A percentile compares a stretch with the other conserved stretches of the same genome.
These are phyloP conservation scores for Phytophthora fragariaefolia DNA, from an alignment of 352 stramenopile species.

Conservation along the genomic window DNA sequence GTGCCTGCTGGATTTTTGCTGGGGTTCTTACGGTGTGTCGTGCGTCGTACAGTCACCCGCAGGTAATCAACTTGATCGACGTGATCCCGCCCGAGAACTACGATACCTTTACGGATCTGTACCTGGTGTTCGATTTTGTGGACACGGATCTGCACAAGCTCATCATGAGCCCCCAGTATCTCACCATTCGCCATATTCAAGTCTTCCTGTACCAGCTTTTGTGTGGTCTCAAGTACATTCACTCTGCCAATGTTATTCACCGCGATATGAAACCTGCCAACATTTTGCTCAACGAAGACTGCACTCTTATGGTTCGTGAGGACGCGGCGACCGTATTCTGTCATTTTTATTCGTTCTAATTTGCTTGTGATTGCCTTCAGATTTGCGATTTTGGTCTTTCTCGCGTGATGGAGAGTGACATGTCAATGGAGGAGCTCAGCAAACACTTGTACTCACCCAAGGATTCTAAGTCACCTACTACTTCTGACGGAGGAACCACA, in stretches of 20 bases:
- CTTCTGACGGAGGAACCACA: constrained; percentile 65
- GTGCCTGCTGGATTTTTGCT: constrained; percentile 10
- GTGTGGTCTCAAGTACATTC: constrained; percentile 96
- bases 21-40: background rate
- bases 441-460: constrained; percentile 85
- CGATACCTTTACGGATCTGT: constrained; percentile 90
- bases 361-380: constrained; percentile 29
- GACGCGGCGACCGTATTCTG: background rate
- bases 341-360: background rate
- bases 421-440: constrained; percentile 78
- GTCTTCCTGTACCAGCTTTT: constrained; percentile 98
- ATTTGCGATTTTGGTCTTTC: constrained; percentile 89
- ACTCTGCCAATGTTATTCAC: constrained; percentile 92
- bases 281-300: constrained; percentile 90
- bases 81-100: constrained; percentile 86
- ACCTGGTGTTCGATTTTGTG: constrained; percentile 94
- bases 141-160: constrained; percentile 95
- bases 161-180: constrained; percentile 93
- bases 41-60: constrained; percentile 53
- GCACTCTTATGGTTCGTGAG: constrained; percentile 72
- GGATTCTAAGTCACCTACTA: constrained; percentile 79
- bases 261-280: constrained; percentile 92
- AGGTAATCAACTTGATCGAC: constrained; percentile 87
- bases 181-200: constrained; percentile 96
- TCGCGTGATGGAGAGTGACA: constrained; percentile 79